Conservation (phyloP, 805 yeast species). For the Nakazawaea populi region DNA sequence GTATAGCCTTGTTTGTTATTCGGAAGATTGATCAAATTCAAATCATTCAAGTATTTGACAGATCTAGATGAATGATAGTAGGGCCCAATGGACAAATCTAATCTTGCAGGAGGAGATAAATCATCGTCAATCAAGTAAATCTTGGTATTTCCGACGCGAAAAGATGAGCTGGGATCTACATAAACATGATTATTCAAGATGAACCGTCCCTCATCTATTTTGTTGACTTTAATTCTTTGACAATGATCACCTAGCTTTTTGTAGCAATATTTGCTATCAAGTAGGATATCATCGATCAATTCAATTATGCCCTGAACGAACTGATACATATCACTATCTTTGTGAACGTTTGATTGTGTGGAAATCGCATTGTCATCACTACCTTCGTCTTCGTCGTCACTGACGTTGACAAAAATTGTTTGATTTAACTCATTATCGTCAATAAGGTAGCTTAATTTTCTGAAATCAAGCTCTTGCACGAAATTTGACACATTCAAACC, state of each 20-base stretch:
- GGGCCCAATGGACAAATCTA: slow-evolving; percentile 63
- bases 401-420: slow-evolving; percentile 54
- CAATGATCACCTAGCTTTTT: slow-evolving; percentile 58
- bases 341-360: slow-evolving; percentile 20
- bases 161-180: slow-evolving; percentile 30
- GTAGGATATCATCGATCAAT: slow-evolving; percentile 28
- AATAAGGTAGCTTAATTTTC: slow-evolving; percentile 50
- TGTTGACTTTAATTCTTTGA: slow-evolving; percentile 47
- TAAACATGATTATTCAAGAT: slow-evolving; percentile 52
- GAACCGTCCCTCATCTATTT: slow-evolving; percentile 22
- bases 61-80: slow-evolving; percentile 61
- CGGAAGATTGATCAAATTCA: slow-evolving; percentile 45
- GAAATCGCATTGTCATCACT: slow-evolving; percentile 11
- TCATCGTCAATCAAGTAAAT: slow-evolving; percentile 62
- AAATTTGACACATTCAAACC: slow-evolving; percentile 57
- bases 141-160: slow-evolving; percentile 54
- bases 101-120: slow-evolving; percentile 54
- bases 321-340: slow-evolving; percentile 50
- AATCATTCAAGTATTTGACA: slow-evolving; percentile 46
- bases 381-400: slow-evolving; percentile 29
- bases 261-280: slow-evolving; percentile 50
- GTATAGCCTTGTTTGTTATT: slow-evolving; percentile 62
- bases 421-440: slow-evolving; percentile 45
- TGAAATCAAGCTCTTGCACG: slow-evolving; percentile 64
- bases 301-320: slow-evolving; percentile 45